Evolutionary conservation across 352 stramenopile genomes (phyloP), one percentile per base, ranked within the genome.

Genomic region (Globisporangium echinulatum): DNA sequence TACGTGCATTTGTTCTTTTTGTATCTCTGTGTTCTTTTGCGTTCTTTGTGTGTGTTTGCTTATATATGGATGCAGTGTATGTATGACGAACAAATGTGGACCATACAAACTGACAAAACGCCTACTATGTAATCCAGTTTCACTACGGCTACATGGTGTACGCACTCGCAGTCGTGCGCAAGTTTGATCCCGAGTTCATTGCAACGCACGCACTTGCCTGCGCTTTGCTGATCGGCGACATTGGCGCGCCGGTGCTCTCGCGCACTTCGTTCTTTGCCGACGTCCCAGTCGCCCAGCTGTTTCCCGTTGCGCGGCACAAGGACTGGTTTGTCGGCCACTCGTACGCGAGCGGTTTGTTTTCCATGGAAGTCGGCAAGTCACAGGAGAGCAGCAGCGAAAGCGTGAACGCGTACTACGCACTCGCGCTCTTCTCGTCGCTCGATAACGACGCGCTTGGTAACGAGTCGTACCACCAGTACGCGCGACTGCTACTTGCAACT

Each of bases 261-360:
- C 55, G 73, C 8, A 84, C 77, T 8, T 61, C 69, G 38, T 88
- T 89, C 66, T 77, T 87, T 43, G 61, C 67, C 42, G 66, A 79
- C 54, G 70, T 89, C 8, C 77, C 77, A 0, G 72, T 72, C 10
- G 68, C 64, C 36, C 56, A 72, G 38, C 71, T 88, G 76, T 98
- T 88, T 57, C 92, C 94, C 7, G 72, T 89, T 5, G 84, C 92
- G 36, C 75, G 96, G 13, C 92, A 98, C 68, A 98, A 98, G 72
- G 95, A 98, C 58, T 98, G 93, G 87, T 99, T 96, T 74, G 83
- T 98, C 51, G 94, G 92, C 40, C 94, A 99, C 66, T 98, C 92
- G 54, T 99, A 97, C 77, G 94, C 96, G 10, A 97, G 88, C 47
- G 96, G 96, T 5, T 48, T 99, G 13, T 98, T 98, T 72, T 80